Evolutionary conservation across 2,329 filamentous ascomycete species (phyloP).

Genomic region (Apiospora hydei): DNA sequence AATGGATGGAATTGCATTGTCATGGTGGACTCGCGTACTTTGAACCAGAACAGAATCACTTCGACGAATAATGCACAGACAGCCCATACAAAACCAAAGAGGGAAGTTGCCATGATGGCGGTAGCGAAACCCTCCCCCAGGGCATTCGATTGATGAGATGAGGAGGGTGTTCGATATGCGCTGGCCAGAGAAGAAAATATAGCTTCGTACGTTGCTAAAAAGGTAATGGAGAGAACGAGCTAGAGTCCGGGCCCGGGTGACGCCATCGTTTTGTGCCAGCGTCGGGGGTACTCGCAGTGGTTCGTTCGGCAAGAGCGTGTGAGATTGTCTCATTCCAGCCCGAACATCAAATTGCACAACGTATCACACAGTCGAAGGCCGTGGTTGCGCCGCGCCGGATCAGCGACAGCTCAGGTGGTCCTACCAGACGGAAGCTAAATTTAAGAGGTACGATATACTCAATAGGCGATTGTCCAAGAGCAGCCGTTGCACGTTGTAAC

Average conservation of each 20-base stretch:
- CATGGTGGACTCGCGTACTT: constrained; percentile 47
- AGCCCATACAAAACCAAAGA: constrained; percentile 48
- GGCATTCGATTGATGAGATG: background rate
- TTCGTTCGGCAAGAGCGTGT: constrained; percentile 15
- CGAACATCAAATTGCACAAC: background rate
- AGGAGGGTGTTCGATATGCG: background rate
- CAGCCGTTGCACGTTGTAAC: constrained; percentile 11
- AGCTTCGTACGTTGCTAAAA: background rate
- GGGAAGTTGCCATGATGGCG: constrained; percentile 25
- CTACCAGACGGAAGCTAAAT: background rate
- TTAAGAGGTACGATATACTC: background rate
- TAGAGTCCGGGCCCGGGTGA: background rate
- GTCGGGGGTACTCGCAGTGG: background rate
- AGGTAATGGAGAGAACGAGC: background rate
- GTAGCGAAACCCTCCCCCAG: background rate
- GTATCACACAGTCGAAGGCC: background rate
- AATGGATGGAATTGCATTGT: background rate
- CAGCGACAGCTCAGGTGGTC: background rate
- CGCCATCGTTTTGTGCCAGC: constrained; percentile 9
- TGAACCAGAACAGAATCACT: constrained; percentile 68
- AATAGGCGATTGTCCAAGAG: background rate
- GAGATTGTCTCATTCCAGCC: constrained; percentile 14
- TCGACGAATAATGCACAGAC: constrained; percentile 67
- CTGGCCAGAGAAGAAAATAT: background rate
- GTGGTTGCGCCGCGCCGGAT: background rate